Percentiles rank a stretch among this genome's conserved stretches.
These are phyloP conservation scores for Chalciporus piperatus DNA, from an alignment of 768 basidiomycete genomes.

Conservation along the genomic window DNA sequence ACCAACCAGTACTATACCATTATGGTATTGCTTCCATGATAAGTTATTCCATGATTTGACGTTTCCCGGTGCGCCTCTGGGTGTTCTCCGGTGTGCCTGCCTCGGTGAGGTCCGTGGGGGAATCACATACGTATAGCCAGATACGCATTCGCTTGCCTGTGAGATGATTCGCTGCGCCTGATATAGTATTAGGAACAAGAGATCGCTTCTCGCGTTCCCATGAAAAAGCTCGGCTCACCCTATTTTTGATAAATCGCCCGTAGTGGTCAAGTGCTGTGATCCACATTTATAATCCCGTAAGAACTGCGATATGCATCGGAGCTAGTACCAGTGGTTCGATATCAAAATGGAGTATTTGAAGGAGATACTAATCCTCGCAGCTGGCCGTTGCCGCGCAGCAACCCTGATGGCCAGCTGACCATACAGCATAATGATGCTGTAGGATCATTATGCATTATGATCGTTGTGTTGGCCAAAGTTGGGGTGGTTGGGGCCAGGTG, in stretches of 20 bases:
- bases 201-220: constrained; percentile 11
- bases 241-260: constrained; percentile 15
- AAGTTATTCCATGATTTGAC: constrained; percentile 22
- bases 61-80: constrained; percentile 15
- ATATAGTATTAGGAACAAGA: constrained; percentile 6
- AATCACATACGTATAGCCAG: constrained; percentile 5
- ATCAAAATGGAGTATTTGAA: constrained; percentile 13
- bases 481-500: too few species aligned
- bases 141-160: constrained; percentile 6
- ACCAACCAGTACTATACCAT: constrained; percentile 21
- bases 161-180: constrained; percentile 11
- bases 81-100: constrained; percentile 7
- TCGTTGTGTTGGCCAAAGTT: too few species aligned
- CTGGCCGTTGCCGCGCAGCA: constrained; percentile 16
- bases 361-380: constrained; percentile 17
- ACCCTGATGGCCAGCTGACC: constrained; percentile 1
- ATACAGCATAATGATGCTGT: too few species aligned
- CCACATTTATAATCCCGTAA: constrained; percentile 23
- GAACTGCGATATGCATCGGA: constrained; percentile 15
- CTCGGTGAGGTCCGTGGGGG: constrained; percentile 16
- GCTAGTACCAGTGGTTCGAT: constrained; percentile 4
- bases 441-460: too few species aligned
- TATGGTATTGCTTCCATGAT: constrained; percentile 31
- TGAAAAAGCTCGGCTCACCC: constrained; percentile 6
- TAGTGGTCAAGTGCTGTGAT: constrained; percentile 9